Evolutionary conservation across 2,329 filamentous ascomycete genomes (phyloP).

Genomic region (Claviceps capensis): DNA sequence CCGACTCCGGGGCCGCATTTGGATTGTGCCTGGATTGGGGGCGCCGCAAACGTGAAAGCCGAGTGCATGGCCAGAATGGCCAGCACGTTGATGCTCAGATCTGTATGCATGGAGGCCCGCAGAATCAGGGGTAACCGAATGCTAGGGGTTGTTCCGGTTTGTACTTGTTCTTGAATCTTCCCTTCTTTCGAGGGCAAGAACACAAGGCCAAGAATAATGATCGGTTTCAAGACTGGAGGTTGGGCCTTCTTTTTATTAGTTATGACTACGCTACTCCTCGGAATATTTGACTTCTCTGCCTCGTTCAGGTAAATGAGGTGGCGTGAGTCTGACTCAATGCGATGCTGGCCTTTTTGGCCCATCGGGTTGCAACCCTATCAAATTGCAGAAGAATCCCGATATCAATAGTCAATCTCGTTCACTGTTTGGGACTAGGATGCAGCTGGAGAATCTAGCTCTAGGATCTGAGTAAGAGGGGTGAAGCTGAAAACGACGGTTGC

Average conservation of each 20-base stretch:
- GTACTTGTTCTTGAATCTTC: background rate
- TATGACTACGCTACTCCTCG: background rate
- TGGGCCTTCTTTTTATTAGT: background rate
- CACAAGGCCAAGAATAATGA: background rate
- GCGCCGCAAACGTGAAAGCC: background rate
- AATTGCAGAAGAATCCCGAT: background rate
- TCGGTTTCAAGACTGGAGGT: too few relatives aligned
- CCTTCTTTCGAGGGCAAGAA: background rate
- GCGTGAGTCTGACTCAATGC: background rate
- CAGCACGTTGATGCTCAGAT: background rate
- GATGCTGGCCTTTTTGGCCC: background rate
- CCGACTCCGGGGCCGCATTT: conserved; percentile 22
- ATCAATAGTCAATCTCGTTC: too few relatives aligned
- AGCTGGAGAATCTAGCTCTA: background rate
- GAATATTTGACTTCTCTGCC: background rate
- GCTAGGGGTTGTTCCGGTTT: too few relatives aligned
- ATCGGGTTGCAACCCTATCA: background rate
- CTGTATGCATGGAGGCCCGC: background rate
- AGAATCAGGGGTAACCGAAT: too few relatives aligned
- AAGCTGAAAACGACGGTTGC: background rate
- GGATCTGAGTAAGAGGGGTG: background rate
- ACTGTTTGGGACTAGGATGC: background rate
- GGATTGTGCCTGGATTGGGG: background rate
- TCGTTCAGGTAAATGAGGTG: background rate
- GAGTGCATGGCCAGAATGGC: background rate